Percentiles rank a stretch among this genome's conserved stretches.
phyloP scores from a whole-genome alignment of 176 grass and related monocot species.

The Aegilops bicornis region DNA sequence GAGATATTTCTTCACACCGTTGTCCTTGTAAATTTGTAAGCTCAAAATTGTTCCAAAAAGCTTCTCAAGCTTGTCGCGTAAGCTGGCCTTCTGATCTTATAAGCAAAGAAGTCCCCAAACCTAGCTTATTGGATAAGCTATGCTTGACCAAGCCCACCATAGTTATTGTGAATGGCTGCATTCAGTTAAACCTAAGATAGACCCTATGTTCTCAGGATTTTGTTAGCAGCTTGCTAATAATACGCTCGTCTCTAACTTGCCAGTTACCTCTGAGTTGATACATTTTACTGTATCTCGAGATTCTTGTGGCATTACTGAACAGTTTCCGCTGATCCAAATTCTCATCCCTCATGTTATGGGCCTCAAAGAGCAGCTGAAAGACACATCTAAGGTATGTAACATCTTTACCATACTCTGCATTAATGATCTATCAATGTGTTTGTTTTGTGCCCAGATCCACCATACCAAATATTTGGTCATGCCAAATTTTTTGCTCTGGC shows the following conservation, averaged over 20 bases:
- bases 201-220: slow-evolving; percentile 4
- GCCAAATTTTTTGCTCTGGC: background rate
- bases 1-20: background rate
- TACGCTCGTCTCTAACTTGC: slow-evolving; percentile 25
- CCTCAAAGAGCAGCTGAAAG: slow-evolving; percentile 89
- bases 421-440: background rate
- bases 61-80: slow-evolving; percentile 1
- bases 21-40: background rate
- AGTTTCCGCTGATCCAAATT: slow-evolving; percentile 87
- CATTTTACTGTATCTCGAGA: slow-evolving; percentile 77
- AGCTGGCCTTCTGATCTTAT: background rate
- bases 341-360: slow-evolving; percentile 83
- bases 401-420: background rate
- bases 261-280: slow-evolving; percentile 98
- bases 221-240: slow-evolving; percentile 34
- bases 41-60: slow-evolving; percentile 22
- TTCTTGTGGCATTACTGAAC: slow-evolving; percentile 54
- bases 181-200: slow-evolving; percentile 2
- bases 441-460: background rate
- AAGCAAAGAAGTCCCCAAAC: slow-evolving; percentile 19
- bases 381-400: slow-evolving; percentile 74
- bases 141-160: background rate
- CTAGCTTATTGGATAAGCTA: slow-evolving; percentile 17
- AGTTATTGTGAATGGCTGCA: background rate
- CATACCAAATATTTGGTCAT: background rate